phyloP scores from a whole-genome alignment of 768 basidiomycete species.

The Auricularia heimuer region DNA sequence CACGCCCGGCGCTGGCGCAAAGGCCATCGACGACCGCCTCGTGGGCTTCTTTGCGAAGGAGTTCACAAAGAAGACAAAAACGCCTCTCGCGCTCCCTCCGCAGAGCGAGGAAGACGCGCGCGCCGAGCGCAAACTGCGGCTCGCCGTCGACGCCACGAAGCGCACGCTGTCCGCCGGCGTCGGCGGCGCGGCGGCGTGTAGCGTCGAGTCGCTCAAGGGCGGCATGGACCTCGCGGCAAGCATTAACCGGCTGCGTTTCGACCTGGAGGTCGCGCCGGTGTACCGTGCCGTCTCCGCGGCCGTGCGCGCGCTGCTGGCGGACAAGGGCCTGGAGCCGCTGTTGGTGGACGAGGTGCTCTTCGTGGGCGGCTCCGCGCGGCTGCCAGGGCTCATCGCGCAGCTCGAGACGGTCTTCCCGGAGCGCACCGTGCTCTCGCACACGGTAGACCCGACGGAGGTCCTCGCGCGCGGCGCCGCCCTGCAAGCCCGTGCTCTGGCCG shows the following conservation, averaged over 20 bases:
- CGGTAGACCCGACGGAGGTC: conserved; percentile 66
- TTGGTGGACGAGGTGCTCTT: conserved; percentile 74
- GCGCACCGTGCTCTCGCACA: conserved; percentile 47
- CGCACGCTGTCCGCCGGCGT: conserved; percentile 74
- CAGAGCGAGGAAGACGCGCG: conserved; percentile 55
- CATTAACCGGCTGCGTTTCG: conserved; percentile 49
- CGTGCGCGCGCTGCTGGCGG: conserved; percentile 42
- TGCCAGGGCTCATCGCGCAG: conserved; percentile 66
- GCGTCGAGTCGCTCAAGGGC: conserved; percentile 90
- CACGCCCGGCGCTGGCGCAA: conserved; percentile 43
- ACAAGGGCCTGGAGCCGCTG: conserved; percentile 47
- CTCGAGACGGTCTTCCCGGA: conserved; percentile 42
- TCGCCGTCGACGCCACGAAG: conserved; percentile 92
- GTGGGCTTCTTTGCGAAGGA: conserved; percentile 91
- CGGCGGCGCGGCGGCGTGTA: conserved; percentile 79
- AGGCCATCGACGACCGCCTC: conserved; percentile 69
- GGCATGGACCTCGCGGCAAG: conserved; percentile 81
- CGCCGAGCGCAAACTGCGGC: conserved; percentile 84
- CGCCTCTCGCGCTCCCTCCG: conserved; percentile 53
- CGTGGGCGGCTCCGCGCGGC: conserved; percentile 61
- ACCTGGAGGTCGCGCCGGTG: conserved; percentile 49
- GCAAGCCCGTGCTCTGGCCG: conserved; percentile 57
- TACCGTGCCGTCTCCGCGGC: conserved; percentile 47
- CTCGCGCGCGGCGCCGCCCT: conserved; percentile 68
- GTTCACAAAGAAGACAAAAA: conserved; percentile 93